Evolutionary conservation across 345 rosid species (phyloP), one percentile per base, ranked within the genome.

Genomic region (Iberis pinnata): DNA sequence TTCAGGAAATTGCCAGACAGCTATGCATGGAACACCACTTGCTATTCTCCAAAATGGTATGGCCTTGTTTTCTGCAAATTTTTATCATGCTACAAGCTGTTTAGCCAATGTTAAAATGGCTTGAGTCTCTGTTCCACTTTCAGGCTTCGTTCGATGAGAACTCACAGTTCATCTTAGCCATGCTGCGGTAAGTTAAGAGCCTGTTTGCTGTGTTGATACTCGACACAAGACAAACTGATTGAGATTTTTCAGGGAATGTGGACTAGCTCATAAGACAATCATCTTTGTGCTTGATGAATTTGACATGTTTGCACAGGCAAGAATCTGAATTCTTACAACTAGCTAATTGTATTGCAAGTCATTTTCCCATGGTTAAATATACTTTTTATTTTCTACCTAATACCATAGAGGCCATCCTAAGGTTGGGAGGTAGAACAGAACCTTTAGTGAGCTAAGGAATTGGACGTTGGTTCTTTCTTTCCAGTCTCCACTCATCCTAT

Each of bases 61-160:
- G n/a, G 5, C 15, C 8, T 11, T 33, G 24, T 50, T 35, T 53
- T 12, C 31, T 36, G 24, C 38, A 43, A 8, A 14, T 41, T 11
- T 43, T 42, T 15, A 8, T 63, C 35, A 6, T 35, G 2, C 10
- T 7, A 9, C 49, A 9, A 22, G 0, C 44, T 57, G 46, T 51
- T 25, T 43, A 18, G 12, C 16, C 18, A 43, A 25, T 43, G 33
- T 36, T 39, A 5, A 50, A 42, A 2, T 49, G 18, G 12, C 33
- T 18, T 64, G 13, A 54, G 37, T 58, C 19, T 49, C 36, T 12
- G 8, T 49, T 24, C 52, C 49, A 60, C 67, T 74, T 71, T 42
- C 60, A 92, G 96, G 95, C 96, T 63, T 92, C 96, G 33, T 84
- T 74, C 72, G 93, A 88, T 72, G 98, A 92, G 62, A 87, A 88